Percentiles rank a stretch among this genome's conserved stretches.
phyloP scores from a whole-genome alignment of 176 grass and related monocot species.

The Tuctoria greenei region DNA sequence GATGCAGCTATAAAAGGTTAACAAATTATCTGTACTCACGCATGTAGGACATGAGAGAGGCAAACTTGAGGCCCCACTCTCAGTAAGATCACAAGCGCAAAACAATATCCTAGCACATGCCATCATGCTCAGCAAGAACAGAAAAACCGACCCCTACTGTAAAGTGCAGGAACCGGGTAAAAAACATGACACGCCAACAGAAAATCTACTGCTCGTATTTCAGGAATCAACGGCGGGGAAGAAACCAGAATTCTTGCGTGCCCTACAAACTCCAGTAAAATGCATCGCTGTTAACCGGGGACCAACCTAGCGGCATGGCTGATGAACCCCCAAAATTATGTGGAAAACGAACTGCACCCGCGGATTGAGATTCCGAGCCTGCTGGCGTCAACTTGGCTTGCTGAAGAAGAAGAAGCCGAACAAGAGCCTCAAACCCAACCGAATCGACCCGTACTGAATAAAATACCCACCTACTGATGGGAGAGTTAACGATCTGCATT shows the following conservation, averaged over 20 bases:
- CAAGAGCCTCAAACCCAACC: background rate
- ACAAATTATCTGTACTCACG: background rate
- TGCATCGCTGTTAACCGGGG: background rate
- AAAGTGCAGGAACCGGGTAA: constrained; percentile 5
- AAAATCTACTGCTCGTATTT: background rate
- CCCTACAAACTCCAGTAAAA: background rate
- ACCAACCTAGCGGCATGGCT: background rate
- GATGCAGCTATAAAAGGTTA: background rate
- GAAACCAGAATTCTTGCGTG: background rate
- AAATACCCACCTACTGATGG: background rate
- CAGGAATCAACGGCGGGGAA: constrained; percentile 11
- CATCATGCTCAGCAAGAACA: background rate
- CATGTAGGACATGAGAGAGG: background rate
- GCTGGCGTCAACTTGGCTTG: background rate
- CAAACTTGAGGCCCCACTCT: background rate
- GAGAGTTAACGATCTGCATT: no score
- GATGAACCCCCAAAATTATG: background rate
- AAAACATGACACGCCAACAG: background rate
- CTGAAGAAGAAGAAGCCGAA: background rate
- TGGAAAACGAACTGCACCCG: background rate
- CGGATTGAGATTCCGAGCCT: background rate
- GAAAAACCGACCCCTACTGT: background rate
- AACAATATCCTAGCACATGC: background rate
- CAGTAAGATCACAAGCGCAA: background rate
- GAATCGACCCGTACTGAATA: background rate